Conservation (phyloP, 1,139 yeast genomes). For the Blastobotrys apis region DNA sequence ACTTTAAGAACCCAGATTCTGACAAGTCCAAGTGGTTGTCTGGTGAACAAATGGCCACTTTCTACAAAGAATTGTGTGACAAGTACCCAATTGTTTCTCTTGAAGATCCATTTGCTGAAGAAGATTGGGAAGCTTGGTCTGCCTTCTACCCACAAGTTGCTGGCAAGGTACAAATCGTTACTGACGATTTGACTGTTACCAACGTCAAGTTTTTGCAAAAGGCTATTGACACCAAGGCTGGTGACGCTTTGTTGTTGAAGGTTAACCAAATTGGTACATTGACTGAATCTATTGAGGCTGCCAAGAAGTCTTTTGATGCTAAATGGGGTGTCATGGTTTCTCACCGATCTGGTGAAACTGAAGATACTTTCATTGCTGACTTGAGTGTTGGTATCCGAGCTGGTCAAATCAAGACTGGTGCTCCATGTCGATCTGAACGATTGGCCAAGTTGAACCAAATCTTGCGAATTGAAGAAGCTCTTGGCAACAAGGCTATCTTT, state of each 20-base stretch:
- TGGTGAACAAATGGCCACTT: slow-evolving; percentile 77
- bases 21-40: slow-evolving; percentile 85
- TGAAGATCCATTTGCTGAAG: slow-evolving; percentile 98
- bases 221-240: slow-evolving; percentile 93
- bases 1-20: slow-evolving; percentile 92
- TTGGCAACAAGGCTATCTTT: slow-evolving; percentile 90
- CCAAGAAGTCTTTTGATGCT: slow-evolving; percentile 75
- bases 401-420: slow-evolving; percentile 99
- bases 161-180: slow-evolving; percentile 75
- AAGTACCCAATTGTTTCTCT: slow-evolving; percentile 96
- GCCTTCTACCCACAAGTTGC: slow-evolving; percentile 70
- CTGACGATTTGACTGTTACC: slow-evolving; percentile 96
- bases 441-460: slow-evolving; percentile 90
- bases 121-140: slow-evolving; percentile 97
- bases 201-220: slow-evolving; percentile 89
- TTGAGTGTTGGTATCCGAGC: slow-evolving; percentile 93
- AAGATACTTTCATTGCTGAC: slow-evolving; percentile 96
- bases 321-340: slow-evolving; percentile 95
- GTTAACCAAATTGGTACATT: slow-evolving; percentile 85
- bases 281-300: slow-evolving; percentile 82
- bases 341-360: slow-evolving; percentile 99
- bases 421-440: slow-evolving; percentile 99
- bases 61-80: slow-evolving; percentile 70
- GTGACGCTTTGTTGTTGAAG: slow-evolving; percentile 88
- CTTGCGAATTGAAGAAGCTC: slow-evolving; percentile 95